A percentile compares a stretch with the other conserved stretches of the same genome.
These are phyloP conservation scores for Sporisorium iseilematis-ciliati DNA, from an alignment of 1,284 basidiomycete genomes.

Conservation along the genomic window DNA sequence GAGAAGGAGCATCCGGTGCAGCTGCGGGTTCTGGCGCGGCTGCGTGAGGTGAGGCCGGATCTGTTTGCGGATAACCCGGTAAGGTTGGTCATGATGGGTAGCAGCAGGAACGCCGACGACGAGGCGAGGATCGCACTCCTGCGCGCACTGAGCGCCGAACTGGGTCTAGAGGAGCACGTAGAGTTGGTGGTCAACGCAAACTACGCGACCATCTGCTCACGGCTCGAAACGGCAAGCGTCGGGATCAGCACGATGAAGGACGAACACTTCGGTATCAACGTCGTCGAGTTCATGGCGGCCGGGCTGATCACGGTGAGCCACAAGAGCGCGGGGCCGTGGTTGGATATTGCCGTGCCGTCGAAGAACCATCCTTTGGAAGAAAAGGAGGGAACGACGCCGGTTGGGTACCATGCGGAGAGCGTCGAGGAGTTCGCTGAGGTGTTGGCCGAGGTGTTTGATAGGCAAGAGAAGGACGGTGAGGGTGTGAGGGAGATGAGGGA, in stretches of 20 bases:
- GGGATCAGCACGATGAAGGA: constrained; percentile 98
- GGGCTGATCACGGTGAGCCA: constrained; percentile 93
- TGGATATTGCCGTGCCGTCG: constrained; percentile 83
- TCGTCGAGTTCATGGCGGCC: constrained; percentile 96
- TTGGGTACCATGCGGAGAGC: constrained; percentile 73
- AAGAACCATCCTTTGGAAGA: background rate
- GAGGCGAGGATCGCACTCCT: constrained; percentile 78
- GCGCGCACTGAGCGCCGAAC: constrained; percentile 75
- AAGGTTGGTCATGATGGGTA: constrained; percentile 79
- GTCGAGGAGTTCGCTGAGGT: constrained; percentile 79
- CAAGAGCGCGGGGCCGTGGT: constrained; percentile 89
- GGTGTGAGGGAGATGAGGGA: constrained; percentile 2
- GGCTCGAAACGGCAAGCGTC: constrained; percentile 81
- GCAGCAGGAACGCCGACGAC: constrained; percentile 83
- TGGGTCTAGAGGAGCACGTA: constrained; percentile 78
- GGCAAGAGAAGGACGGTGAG: constrained; percentile 74
- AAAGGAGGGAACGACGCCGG: background rate
- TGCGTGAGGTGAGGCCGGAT: too few relatives aligned
- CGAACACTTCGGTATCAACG: constrained; percentile 98
- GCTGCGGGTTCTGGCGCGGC: constrained; percentile 77
- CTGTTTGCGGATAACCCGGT: constrained; percentile 6
- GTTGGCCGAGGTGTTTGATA: constrained; percentile 77
- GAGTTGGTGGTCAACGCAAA: constrained; percentile 86
- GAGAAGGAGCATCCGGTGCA: constrained; percentile 94
- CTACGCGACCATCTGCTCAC: constrained; percentile 78